Conservation (phyloP, 352 stramenopile species). For the Vaucheria bursata region DNA sequence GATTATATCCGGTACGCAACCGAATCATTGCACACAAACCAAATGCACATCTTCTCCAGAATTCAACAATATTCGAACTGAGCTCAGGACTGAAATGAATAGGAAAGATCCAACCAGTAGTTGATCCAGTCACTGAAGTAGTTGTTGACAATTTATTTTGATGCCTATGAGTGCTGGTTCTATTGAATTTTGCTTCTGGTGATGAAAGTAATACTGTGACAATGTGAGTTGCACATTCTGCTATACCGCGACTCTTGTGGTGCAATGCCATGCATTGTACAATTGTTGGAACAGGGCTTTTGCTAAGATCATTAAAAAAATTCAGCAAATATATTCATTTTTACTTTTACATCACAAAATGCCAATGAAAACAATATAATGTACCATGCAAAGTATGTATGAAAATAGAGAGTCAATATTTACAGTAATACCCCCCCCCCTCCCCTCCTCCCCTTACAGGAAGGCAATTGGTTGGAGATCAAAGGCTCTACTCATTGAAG, state of each 20-base stretch:
- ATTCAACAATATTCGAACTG: neutral
- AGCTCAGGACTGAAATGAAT: neutral
- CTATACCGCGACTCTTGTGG: conserved; percentile 29
- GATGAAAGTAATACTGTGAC: conserved; percentile 14
- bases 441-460: too few relatives aligned
- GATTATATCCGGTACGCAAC: neutral
- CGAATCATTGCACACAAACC: neutral
- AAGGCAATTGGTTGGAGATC: too few relatives aligned
- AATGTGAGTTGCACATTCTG: conserved; percentile 26
- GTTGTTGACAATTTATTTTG: neutral
- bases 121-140: neutral
- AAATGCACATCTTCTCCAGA: neutral
- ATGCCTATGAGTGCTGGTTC: neutral
- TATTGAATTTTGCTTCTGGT: neutral
- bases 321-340: neutral
- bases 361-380: neutral
- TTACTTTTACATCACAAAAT: neutral
- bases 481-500: too few relatives aligned
- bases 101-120: neutral
- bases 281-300: conserved; percentile 24
- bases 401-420: neutral
- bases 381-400: neutral
- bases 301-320: neutral
- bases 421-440: too few relatives aligned
- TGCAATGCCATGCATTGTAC: conserved; percentile 39